Conservation (phyloP, 805 yeast species). For the Pichia eremophila region DNA sequence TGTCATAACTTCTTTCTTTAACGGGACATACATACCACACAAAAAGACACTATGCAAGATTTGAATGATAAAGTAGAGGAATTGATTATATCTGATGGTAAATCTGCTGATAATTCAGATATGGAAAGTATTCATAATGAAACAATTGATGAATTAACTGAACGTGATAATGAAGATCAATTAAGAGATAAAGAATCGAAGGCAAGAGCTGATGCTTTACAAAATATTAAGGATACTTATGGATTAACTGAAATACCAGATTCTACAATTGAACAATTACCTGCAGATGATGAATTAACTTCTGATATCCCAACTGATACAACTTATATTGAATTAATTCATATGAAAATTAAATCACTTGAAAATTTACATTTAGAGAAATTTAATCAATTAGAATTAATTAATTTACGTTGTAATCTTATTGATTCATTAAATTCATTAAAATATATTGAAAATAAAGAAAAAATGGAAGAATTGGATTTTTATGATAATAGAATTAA, state of each 20-base stretch:
- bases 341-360: slow-evolving; percentile 55
- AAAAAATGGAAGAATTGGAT: slow-evolving; percentile 66
- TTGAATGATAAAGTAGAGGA: neutral
- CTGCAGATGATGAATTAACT: slow-evolving; percentile 62
- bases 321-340: slow-evolving; percentile 55
- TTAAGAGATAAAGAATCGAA: neutral
- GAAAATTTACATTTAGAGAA: slow-evolving; percentile 50
- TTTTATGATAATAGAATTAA: slow-evolving; percentile 85
- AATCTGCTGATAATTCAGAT: neutral
- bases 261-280: slow-evolving; percentile 42
- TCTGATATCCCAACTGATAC: slow-evolving; percentile 47
- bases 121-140: neutral
- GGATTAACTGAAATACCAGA: slow-evolving; percentile 30
- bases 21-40: too few species aligned
- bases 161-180: slow-evolving; percentile 11
- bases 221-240: slow-evolving; percentile 17
- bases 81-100: neutral
- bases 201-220: slow-evolving; percentile 6
- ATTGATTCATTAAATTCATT: slow-evolving; percentile 65
- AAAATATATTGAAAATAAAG: slow-evolving; percentile 41
- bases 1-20: too few species aligned
- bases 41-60: too few species aligned
- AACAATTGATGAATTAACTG: neutral
- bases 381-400: slow-evolving; percentile 44
- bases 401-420: slow-evolving; percentile 79